phyloP scores from a whole-genome alignment of 2,329 filamentous ascomycete genomes.

The Penicillium brevicompactum region DNA sequence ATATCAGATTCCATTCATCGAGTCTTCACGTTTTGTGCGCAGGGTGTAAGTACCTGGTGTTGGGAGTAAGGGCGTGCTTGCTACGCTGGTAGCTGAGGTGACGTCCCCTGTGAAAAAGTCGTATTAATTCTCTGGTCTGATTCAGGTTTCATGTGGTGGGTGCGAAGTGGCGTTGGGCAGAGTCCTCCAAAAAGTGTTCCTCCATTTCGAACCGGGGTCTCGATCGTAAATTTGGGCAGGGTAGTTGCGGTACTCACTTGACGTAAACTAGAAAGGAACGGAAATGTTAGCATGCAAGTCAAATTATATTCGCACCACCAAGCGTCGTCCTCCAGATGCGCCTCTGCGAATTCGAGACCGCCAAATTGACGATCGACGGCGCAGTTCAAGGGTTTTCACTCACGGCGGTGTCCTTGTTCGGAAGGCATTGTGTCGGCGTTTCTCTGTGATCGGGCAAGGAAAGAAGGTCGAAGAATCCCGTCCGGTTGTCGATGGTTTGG shows the following conservation, averaged over 20 bases:
- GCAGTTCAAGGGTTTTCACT: conserved; percentile 50
- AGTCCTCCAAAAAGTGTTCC: conserved; percentile 17
- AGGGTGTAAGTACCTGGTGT: conserved; percentile 60
- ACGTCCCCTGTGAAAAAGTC: conserved; percentile 71
- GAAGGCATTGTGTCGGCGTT: conserved; percentile 76
- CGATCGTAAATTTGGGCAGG: conserved; percentile 21
- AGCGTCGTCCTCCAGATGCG: conserved; percentile 8
- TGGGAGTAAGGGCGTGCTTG: conserved; percentile 87
- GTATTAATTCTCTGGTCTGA: conserved; percentile 38
- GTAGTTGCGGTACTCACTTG: conserved; percentile 66
- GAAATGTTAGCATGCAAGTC: conserved; percentile 33
- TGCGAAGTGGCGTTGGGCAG: conserved; percentile 9
- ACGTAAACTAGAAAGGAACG: conserved; percentile 69
- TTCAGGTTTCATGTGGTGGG: background rate
- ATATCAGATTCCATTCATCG: conserved; percentile 28
- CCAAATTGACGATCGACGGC: conserved; percentile 18
- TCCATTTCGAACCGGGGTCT: conserved; percentile 21
- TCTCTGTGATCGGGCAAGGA: conserved; percentile 46
- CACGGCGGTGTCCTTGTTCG: conserved; percentile 85
- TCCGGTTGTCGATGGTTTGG: conserved; percentile 45
- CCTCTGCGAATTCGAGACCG: conserved; percentile 13
- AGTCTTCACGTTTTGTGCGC: conserved; percentile 12
- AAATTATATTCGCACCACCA: conserved; percentile 6
- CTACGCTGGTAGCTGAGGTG: conserved; percentile 97
- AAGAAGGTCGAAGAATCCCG: conserved; percentile 45